Percentiles rank a stretch among this genome's conserved stretches.
phyloP scores from a whole-genome alignment of 192 early-diverging fungal species.

The Gonapodya sp. region DNA sequence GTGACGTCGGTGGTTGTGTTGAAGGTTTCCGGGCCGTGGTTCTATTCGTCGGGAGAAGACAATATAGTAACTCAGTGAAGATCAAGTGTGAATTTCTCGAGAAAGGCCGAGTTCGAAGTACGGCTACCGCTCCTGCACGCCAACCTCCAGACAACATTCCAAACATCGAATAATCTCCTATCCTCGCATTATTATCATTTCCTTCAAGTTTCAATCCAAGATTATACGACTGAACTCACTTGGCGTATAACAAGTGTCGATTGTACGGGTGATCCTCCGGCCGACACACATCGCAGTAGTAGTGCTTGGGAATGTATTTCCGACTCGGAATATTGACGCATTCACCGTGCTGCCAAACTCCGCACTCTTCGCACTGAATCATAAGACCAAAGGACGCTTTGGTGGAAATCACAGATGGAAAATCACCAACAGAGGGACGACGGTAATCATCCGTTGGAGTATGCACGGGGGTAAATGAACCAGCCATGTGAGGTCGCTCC shows the following conservation, averaged over 20 bases:
- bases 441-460: too few relatives aligned
- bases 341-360: slow-evolving; percentile 90
- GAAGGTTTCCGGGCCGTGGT: not conserved
- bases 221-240: not conserved
- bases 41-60: too few relatives aligned
- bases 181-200: too few relatives aligned
- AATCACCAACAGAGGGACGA: not conserved
- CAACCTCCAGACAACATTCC: too few relatives aligned
- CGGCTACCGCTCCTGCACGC: too few relatives aligned
- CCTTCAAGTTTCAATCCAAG: not conserved
- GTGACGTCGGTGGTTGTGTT: not conserved
- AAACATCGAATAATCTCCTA: too few relatives aligned
- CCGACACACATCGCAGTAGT: slow-evolving; percentile 84
- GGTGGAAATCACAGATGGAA: too few relatives aligned
- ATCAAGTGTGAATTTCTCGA: too few relatives aligned
- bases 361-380: slow-evolving; percentile 91
- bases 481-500: too few relatives aligned
- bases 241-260: slow-evolving; percentile 18
- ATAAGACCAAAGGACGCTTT: slow-evolving; percentile 41
- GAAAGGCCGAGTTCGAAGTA: too few relatives aligned
- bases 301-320: slow-evolving; percentile 73
- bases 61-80: too few relatives aligned
- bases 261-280: slow-evolving; percentile 70
- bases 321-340: slow-evolving; percentile 73
- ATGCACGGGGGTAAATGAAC: too few relatives aligned